phyloP scores from a whole-genome alignment of 768 basidiomycete species.

The Boletus rubescentipes region DNA sequence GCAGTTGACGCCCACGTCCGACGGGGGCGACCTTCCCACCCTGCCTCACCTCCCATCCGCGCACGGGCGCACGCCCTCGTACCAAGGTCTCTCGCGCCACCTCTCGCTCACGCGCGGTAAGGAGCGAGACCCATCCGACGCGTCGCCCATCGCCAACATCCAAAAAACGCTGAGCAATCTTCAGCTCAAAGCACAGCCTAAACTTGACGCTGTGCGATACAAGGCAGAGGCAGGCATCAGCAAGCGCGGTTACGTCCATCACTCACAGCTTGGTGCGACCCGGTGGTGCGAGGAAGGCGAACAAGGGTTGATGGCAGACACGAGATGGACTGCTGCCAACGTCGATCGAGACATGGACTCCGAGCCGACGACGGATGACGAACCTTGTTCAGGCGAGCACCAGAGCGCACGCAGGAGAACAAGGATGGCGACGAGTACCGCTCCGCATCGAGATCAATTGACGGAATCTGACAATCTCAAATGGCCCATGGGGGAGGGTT shows the following conservation, averaged over 20 bases:
- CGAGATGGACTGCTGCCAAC: constrained; percentile 31
- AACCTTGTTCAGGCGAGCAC: constrained; percentile 22
- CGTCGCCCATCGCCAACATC: constrained; percentile 39
- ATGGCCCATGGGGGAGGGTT: constrained; percentile 60
- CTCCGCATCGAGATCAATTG: constrained; percentile 14
- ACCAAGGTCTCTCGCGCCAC: constrained; percentile 37
- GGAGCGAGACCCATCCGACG: constrained; percentile 19
- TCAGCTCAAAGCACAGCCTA: constrained; percentile 46
- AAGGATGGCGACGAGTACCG: not conserved
- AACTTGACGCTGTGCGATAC: constrained; percentile 60
- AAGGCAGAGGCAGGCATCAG: constrained; percentile 72
- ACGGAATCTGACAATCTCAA: constrained; percentile 50
- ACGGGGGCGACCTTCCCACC: constrained; percentile 13
- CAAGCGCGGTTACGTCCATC: constrained; percentile 55
- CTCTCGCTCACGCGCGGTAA: constrained; percentile 35
- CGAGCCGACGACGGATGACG: constrained; percentile 27
- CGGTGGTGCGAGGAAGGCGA: constrained; percentile 37
- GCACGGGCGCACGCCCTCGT: constrained; percentile 20
- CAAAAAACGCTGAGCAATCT: constrained; percentile 44
- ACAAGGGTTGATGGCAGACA: constrained; percentile 38
- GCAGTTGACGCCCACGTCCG: constrained; percentile 39
- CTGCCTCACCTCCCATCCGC: constrained; percentile 5
- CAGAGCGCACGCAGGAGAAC: not conserved
- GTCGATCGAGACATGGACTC: constrained; percentile 21
- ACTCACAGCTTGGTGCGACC: constrained; percentile 25